These are phyloP conservation scores for Skeletonema menzelii DNA, from an alignment of 108 stramenopile genomes.

Conservation along the genomic window DNA sequence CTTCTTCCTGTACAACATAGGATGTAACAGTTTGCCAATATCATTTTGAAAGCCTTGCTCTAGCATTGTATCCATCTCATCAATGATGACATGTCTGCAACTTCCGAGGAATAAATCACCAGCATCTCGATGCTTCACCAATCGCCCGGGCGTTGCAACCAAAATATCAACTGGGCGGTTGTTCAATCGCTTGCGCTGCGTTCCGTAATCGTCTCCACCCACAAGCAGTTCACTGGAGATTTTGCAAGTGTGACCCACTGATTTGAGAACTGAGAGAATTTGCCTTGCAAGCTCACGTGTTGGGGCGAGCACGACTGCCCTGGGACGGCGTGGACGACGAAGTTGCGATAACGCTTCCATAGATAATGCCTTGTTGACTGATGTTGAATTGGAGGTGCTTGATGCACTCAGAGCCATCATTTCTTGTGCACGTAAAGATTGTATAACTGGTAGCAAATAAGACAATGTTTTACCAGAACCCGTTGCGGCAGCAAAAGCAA, in stretches of 20 bases:
- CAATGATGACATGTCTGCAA: slow-evolving; percentile 78
- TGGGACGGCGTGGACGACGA: slow-evolving; percentile 82
- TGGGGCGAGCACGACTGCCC: slow-evolving; percentile 89
- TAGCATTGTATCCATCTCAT: slow-evolving; percentile 99
- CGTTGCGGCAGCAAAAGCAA: slow-evolving; percentile 88
- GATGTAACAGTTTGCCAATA: slow-evolving; percentile 79
- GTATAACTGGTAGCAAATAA: slow-evolving; percentile 86
- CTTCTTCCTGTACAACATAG: slow-evolving; percentile 73
- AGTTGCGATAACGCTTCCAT: slow-evolving; percentile 26
- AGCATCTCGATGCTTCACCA: slow-evolving; percentile 91
- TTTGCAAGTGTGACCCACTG: slow-evolving; percentile 80
- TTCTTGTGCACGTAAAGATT: slow-evolving; percentile 80
- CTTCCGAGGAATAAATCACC: slow-evolving; percentile 78
- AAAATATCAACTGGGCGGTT: slow-evolving; percentile 84
- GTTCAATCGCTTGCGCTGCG: slow-evolving; percentile 69
- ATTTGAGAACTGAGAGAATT: slow-evolving; percentile 89
- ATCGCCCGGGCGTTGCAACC: slow-evolving; percentile 92
- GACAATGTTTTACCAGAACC: slow-evolving; percentile 89
- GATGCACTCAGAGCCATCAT: slow-evolving; percentile 48
- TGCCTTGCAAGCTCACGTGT: slow-evolving; percentile 93
- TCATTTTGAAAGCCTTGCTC: slow-evolving; percentile 96
- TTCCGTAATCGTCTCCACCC: slow-evolving; percentile 91
- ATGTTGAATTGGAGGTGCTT: slow-evolving; percentile 7
- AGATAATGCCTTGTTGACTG: neutral
- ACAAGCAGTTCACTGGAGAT: slow-evolving; percentile 77